These are phyloP conservation scores for Excoecaria cochinchinensis DNA, from an alignment of 345 rosid genomes.

Conservation along the genomic window DNA sequence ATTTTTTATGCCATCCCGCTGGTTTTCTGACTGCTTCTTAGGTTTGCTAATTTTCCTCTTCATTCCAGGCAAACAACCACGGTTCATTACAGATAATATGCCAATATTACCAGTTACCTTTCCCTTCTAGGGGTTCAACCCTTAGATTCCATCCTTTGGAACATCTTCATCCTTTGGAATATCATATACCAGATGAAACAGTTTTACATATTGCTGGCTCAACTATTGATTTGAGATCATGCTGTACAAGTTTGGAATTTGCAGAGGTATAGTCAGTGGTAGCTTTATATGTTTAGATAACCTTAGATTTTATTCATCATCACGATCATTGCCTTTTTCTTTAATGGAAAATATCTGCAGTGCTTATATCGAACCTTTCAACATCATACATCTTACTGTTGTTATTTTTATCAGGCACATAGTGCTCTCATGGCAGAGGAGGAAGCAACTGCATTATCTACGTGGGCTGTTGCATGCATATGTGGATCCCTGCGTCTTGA, in stretches of 20 bases:
- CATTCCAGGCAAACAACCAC: conserved; percentile 63
- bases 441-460: conserved; percentile 83
- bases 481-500: conserved; percentile 94
- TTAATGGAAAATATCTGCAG: neutral
- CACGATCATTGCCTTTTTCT: neutral
- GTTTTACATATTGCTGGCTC: conserved; percentile 61
- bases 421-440: conserved; percentile 76
- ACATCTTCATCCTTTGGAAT: conserved; percentile 82
- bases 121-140: conserved; percentile 71
- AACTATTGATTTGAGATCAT: conserved; percentile 62
- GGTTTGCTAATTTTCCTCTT: conserved; percentile 6
- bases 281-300: conserved; percentile 10
- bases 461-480: conserved; percentile 85
- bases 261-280: conserved; percentile 59
- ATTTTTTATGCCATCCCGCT: neutral
- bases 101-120: conserved; percentile 61
- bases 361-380: conserved; percentile 9
- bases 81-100: conserved; percentile 83
- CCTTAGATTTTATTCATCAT: neutral
- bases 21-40: conserved; percentile 5
- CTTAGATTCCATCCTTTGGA: conserved; percentile 83
- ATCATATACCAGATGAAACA: conserved; percentile 63
- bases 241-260: conserved; percentile 65
- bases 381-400: conserved; percentile 17
- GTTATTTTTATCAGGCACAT: conserved; percentile 55